Evolutionary conservation across 495 filamentous ascomycete species (phyloP).

Genomic region (Neohortaea acidophila): DNA sequence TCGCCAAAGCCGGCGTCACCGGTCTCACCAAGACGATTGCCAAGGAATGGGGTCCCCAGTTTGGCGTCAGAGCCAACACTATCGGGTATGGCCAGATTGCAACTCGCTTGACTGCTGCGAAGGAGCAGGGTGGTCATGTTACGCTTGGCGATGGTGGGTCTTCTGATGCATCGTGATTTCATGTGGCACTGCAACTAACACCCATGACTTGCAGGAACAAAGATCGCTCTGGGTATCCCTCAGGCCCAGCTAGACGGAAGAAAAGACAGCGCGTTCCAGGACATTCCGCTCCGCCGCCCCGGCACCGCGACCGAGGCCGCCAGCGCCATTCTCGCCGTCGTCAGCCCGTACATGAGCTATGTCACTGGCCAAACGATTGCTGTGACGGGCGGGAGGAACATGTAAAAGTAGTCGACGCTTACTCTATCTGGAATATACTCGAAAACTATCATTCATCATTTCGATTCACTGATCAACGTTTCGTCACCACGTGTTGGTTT

Average conservation of each 20-base stretch:
- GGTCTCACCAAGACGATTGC: slow-evolving; percentile 75
- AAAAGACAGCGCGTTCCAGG: slow-evolving; percentile 32
- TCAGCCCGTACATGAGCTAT: slow-evolving; percentile 65
- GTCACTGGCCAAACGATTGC: slow-evolving; percentile 71
- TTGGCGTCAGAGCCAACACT: slow-evolving; percentile 71
- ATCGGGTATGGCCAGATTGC: slow-evolving; percentile 66
- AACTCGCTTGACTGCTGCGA: slow-evolving; percentile 62
- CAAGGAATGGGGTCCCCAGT: slow-evolving; percentile 79
- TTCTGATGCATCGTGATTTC: too few species aligned
- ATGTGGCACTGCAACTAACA: too few species aligned
- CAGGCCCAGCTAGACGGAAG: slow-evolving; percentile 35
- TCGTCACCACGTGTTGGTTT: too few species aligned
- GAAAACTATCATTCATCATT: too few species aligned
- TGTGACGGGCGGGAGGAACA: slow-evolving; percentile 52
- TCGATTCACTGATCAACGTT: too few species aligned
- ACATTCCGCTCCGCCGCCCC: slow-evolving; percentile 63
- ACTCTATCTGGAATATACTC: too few species aligned
- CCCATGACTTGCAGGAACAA: too few species aligned
- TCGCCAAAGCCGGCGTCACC: slow-evolving; percentile 66
- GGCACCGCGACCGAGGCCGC: slow-evolving; percentile 69
- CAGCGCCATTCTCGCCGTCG: slow-evolving; percentile 60
- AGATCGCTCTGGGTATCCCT: slow-evolving; percentile 65
- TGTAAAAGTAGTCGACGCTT: slow-evolving; percentile 3
- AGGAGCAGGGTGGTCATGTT: slow-evolving; percentile 65
- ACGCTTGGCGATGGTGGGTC: slow-evolving; percentile 57